Evolutionary conservation across 2,329 filamentous ascomycete species (phyloP).

Genomic region (Penicillium sp.): DNA sequence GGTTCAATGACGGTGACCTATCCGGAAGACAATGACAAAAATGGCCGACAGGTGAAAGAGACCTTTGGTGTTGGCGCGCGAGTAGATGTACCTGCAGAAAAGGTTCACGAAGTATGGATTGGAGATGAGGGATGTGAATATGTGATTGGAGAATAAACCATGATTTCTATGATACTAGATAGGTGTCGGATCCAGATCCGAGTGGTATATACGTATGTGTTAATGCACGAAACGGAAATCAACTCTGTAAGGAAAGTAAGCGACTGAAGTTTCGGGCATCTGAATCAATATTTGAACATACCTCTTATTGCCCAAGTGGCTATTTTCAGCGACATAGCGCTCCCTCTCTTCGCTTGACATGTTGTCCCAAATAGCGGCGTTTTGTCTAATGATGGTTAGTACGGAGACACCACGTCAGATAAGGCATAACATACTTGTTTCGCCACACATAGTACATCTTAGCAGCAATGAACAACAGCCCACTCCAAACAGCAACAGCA

Average conservation of each 20-base stretch:
- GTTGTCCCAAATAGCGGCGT: slow-evolving; percentile 38
- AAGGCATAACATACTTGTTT: slow-evolving; percentile 35
- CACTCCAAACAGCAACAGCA: slow-evolving; percentile 50
- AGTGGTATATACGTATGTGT: neutral
- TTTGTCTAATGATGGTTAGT: slow-evolving; percentile 22
- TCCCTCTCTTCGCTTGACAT: slow-evolving; percentile 42
- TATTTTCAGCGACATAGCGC: slow-evolving; percentile 39
- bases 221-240: slow-evolving; percentile 41
- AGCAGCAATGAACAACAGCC: slow-evolving; percentile 51
- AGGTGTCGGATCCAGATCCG: neutral
- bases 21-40: slow-evolving; percentile 50
- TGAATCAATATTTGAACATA: slow-evolving; percentile 8
- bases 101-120: slow-evolving; percentile 63
- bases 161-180: neutral
- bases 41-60: slow-evolving; percentile 46
- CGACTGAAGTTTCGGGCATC: neutral
- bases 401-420: neutral
- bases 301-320: slow-evolving; percentile 47
- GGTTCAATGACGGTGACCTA: slow-evolving; percentile 60
- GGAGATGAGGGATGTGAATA: slow-evolving; percentile 60
- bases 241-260: slow-evolving; percentile 26
- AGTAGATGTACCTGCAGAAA: slow-evolving; percentile 58
- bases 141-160: slow-evolving; percentile 57
- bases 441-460: slow-evolving; percentile 43
- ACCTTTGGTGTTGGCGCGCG: slow-evolving; percentile 56